Base-by-base conservation (phyloP, 345 rosid species). In the Citropsis articulata region DNA sequence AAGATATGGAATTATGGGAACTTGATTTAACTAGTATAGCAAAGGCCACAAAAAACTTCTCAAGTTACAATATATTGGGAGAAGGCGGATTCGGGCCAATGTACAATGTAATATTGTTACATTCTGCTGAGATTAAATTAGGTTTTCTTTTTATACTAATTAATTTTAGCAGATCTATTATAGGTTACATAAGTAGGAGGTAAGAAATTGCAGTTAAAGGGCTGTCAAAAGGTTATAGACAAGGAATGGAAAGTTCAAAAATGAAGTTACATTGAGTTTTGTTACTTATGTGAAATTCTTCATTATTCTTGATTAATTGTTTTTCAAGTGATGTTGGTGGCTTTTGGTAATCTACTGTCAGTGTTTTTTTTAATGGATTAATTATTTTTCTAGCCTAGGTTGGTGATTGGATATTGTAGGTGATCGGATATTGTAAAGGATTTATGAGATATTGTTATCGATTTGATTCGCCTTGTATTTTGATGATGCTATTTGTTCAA, bases 81-180 rank as follows among this genome's bases (percentile, higher is more conserved):
- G 77, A 79, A 59, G 89, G 90, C 2, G 90, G 90, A 7, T 88
- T 86, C 68, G 89, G 88, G 6, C 66, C 68, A 13, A 85, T 84
- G 14, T 84, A 84, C 78, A 86, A 72, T 86, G 89, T 84, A 80
- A 77, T n/a, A 18, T 60, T 25, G 48, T 24, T 27, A 19, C 22
- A 21, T 24, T 3, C 40, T 62, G 25, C 18, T 8, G 62, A 45
- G 35, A 35, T 36, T 24, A 6, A 36, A 36, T 36, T 7, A 36
- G 7, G 24, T 7, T n/a, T 13, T 73, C 53, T 57, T 18, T 8
- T 27, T n/a, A 21, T 12, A 33, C 18, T 4, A 25, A 42, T 40
- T 27, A 27, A 64, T 31, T 48, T 33, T 64, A 5, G 2, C n/a
- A 22, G 62, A 76, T 33, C 12, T 36, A 31, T 79, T 75, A 40